A percentile compares a stretch with the other conserved stretches of the same genome.
Conservation (phyloP, 164 flowering plant species). For the Pachysandra terminalis region DNA sequence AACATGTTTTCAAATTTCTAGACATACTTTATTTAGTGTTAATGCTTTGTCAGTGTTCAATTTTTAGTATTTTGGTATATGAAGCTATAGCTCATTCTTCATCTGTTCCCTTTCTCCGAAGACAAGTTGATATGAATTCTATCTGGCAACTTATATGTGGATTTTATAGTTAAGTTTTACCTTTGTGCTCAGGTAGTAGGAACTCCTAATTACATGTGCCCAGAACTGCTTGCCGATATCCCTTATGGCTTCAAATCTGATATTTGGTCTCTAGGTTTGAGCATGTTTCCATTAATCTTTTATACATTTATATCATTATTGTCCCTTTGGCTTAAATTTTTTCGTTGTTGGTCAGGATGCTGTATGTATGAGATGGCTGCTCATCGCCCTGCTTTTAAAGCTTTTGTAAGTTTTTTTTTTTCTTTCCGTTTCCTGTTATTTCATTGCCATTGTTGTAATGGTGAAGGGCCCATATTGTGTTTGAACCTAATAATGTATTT, state of each 20-base stretch:
- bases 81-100: neutral
- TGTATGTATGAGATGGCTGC: conserved; percentile 99
- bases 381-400: conserved; percentile 98
- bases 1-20: neutral
- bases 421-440: neutral
- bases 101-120: neutral
- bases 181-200: conserved; percentile 76
- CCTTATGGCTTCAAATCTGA: conserved; percentile 99
- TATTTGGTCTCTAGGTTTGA: conserved; percentile 95
- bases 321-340: conserved; percentile 4
- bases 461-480: neutral
- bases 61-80: too few relatives aligned
- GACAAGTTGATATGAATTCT: neutral
- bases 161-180: conserved; percentile 1
- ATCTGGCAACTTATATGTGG: neutral
- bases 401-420: conserved; percentile 68
- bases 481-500: neutral
- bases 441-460: neutral
- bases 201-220: conserved; percentile 99
- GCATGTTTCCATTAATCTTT: conserved; percentile 1
- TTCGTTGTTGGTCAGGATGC: conserved; percentile 61
- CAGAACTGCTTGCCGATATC: conserved; percentile 96
- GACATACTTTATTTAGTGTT: neutral
- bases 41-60: neutral
- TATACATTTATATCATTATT: neutral